Conservation (phyloP, 1,284 basidiomycete genomes). For the Polyporus tsugae region DNA sequence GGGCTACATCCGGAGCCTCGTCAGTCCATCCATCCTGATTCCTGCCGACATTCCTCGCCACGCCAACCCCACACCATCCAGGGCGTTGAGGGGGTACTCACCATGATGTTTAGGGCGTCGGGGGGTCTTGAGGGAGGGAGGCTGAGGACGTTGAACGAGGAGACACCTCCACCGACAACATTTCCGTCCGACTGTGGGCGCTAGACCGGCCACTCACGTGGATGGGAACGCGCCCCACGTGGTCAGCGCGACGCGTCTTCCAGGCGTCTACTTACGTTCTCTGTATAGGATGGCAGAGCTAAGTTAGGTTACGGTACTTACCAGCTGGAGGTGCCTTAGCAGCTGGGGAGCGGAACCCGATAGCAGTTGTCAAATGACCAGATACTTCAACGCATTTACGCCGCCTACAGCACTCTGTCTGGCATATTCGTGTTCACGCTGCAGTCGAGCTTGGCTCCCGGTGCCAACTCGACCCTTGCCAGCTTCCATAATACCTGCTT, state of each 20-base stretch:
- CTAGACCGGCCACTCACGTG: constrained; percentile 26
- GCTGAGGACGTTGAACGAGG: constrained; percentile 32
- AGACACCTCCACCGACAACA: constrained; percentile 16
- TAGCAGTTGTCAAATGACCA: neutral
- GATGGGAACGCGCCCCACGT: constrained; percentile 17
- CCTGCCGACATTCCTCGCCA: constrained; percentile 5
- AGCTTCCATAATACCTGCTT: neutral
- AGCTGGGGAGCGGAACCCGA: neutral
- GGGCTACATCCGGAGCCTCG: constrained; percentile 59
- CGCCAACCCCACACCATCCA: constrained; percentile 7
- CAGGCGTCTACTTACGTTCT: too few species aligned
- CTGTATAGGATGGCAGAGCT: too few species aligned
- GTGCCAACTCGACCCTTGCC: too few species aligned
- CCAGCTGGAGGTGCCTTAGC: too few species aligned
- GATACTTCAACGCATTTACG: neutral
- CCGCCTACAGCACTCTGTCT: neutral
- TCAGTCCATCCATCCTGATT: constrained; percentile 52
- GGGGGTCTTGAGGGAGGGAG: constrained; percentile 35
- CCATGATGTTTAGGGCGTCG: constrained; percentile 37
- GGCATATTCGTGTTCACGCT: neutral
- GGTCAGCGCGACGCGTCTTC: constrained; percentile 14
- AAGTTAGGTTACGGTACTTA: too few species aligned
- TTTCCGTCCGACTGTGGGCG: constrained; percentile 15
- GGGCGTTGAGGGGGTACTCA: constrained; percentile 27
- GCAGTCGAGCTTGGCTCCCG: neutral